Evolutionary conservation across 2,329 filamentous ascomycete species (phyloP).

Genomic region (Massarina eburnea): DNA sequence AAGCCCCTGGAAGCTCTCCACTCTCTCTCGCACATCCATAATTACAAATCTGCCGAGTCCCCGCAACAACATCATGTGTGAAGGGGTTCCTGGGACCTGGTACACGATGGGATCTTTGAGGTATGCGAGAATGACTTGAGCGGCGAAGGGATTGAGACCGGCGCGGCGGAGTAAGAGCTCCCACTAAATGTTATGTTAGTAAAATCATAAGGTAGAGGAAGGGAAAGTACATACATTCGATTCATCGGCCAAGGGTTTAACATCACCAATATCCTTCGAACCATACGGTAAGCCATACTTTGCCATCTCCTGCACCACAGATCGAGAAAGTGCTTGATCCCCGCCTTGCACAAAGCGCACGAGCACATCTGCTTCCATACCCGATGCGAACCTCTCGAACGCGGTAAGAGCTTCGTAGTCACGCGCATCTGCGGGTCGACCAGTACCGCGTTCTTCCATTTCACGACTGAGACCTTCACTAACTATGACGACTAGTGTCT

Average conservation of each 20-base stretch:
- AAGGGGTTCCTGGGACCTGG: conserved; percentile 6
- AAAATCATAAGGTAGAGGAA: neutral
- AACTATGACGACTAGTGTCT: conserved; percentile 68
- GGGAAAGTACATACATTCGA: conserved; percentile 45
- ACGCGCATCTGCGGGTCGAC: conserved; percentile 29
- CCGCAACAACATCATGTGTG: conserved; percentile 12
- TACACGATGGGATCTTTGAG: conserved; percentile 24
- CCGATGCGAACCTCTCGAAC: conserved; percentile 53
- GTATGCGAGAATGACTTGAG: conserved; percentile 61
- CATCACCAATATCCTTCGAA: conserved; percentile 29
- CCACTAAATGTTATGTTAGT: conserved; percentile 47
- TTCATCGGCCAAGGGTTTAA: conserved; percentile 57
- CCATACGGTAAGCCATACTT: conserved; percentile 37
- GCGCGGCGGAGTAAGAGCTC: conserved; percentile 66
- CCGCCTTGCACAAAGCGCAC: conserved; percentile 46
- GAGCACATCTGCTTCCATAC: conserved; percentile 42
- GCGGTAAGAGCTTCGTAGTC: conserved; percentile 52
- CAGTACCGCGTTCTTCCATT: conserved; percentile 22
- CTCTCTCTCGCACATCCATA: conserved; percentile 57
- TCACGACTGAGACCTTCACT: conserved; percentile 46
- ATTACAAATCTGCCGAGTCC: conserved; percentile 59
- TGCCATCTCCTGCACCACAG: conserved; percentile 34
- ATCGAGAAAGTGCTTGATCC: conserved; percentile 41
- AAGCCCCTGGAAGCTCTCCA: conserved; percentile 52
- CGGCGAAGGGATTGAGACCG: conserved; percentile 72